phyloP scores from a whole-genome alignment of 352 stramenopile species.

The Pythium monospermum region DNA sequence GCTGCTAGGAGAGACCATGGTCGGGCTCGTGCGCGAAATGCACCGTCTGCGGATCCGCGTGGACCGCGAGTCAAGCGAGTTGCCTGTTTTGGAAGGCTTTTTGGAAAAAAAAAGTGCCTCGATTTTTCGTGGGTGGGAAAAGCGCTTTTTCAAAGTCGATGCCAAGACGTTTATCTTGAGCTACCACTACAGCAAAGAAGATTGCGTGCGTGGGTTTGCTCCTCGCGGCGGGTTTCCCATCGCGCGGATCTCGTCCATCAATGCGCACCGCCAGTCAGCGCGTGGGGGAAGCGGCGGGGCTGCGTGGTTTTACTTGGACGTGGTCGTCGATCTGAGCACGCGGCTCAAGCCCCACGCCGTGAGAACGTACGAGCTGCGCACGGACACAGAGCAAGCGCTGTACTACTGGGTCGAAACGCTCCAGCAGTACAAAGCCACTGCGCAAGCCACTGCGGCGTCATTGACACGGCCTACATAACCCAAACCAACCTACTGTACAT shows the following conservation, averaged over 20 bases:
- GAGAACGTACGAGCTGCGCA: constrained; percentile 66
- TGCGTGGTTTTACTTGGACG: constrained; percentile 55
- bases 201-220: constrained; percentile 55
- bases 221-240: constrained; percentile 54
- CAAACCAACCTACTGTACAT: too few relatives aligned
- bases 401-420: constrained; percentile 69
- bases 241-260: constrained; percentile 50
- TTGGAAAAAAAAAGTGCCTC: constrained; percentile 76
- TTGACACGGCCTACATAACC: too few relatives aligned
- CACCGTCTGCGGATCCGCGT: constrained; percentile 36
- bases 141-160: constrained; percentile 64
- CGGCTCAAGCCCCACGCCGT: constrained; percentile 48
- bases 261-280: constrained; percentile 41
- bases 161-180: constrained; percentile 59
- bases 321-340: constrained; percentile 65
- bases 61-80: constrained; percentile 20
- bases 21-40: constrained; percentile 55
- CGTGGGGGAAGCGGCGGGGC: constrained; percentile 28
- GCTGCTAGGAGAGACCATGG: constrained; percentile 38
- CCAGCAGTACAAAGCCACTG: constrained; percentile 56
- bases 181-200: constrained; percentile 66
- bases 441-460: too few relatives aligned
- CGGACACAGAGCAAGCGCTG: constrained; percentile 44
- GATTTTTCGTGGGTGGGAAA: constrained; percentile 68
- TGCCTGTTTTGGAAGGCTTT: constrained; percentile 59